phyloP scores from a whole-genome alignment of 306 rosid species.

The Delonix regia region DNA sequence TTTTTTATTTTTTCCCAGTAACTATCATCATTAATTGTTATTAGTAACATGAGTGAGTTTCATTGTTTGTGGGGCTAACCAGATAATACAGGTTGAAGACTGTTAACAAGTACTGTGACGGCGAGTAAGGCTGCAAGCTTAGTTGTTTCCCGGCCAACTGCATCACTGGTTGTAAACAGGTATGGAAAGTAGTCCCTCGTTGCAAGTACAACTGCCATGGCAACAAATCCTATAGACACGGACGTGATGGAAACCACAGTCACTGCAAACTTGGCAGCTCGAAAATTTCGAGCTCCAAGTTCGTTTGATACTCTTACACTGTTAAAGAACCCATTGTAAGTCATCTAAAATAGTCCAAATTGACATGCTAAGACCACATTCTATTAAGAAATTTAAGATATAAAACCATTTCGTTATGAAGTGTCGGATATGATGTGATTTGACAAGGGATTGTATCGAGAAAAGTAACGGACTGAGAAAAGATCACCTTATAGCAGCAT shows the following conservation, averaged over 20 bases:
- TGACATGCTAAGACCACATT: neutral
- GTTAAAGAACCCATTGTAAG: conserved; percentile 23
- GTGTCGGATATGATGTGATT: neutral
- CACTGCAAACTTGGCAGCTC: conserved; percentile 66
- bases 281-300: conserved; percentile 72
- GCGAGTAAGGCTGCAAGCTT: conserved; percentile 64
- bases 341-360: neutral
- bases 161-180: conserved; percentile 63
- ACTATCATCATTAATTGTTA: neutral
- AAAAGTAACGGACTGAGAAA: neutral
- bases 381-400: too few species aligned
- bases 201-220: conserved; percentile 47
- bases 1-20: neutral
- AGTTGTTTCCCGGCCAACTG: conserved; percentile 74
- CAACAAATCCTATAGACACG: conserved; percentile 58
- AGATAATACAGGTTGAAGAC: conserved; percentile 78
- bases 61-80: conserved; percentile 42
- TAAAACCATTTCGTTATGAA: neutral
- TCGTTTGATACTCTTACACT: conserved; percentile 92
- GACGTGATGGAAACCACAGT: conserved; percentile 72
- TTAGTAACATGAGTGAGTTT: conserved; percentile 6
- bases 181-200: conserved; percentile 66
- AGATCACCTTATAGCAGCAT: conserved; percentile 74
- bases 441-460: neutral
- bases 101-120: conserved; percentile 65